A percentile compares a stretch with the other conserved stretches of the same genome.
phyloP scores from a whole-genome alignment of 164 flowering plant species.

The Stephania japonica region DNA sequence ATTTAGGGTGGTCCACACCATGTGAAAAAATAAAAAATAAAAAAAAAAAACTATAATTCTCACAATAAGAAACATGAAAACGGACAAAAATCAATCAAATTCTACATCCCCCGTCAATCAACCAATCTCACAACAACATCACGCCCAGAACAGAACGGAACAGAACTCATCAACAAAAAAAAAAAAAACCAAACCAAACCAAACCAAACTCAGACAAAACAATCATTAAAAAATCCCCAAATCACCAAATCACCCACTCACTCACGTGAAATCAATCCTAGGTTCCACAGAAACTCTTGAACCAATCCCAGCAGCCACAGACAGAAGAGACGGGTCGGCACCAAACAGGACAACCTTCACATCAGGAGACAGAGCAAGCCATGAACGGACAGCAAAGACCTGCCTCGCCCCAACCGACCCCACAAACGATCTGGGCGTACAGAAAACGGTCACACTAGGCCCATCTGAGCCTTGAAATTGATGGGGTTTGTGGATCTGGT shows the following conservation, averaged over 20 bases:
- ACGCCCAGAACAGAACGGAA: neutral
- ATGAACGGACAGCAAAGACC: slow-evolving; percentile 66
- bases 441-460: slow-evolving; percentile 56
- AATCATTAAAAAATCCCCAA: neutral
- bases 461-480: neutral
- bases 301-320: slow-evolving; percentile 44
- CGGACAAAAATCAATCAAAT: neutral
- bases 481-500: slow-evolving; percentile 27
- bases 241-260: neutral
- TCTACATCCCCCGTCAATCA: neutral
- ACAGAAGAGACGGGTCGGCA: slow-evolving; percentile 45
- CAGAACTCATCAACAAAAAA: neutral
- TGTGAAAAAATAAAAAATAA: too few relatives aligned
- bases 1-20: too few relatives aligned
- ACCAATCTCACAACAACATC: neutral
- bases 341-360: slow-evolving; percentile 67
- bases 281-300: slow-evolving; percentile 64
- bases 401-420: slow-evolving; percentile 54
- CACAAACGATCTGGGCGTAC: slow-evolving; percentile 54
- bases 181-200: neutral
- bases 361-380: slow-evolving; percentile 70
- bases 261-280: slow-evolving; percentile 85
- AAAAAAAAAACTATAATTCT: too few relatives aligned
- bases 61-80: neutral
- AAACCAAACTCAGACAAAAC: neutral